These are phyloP conservation scores for Hypoxylon subgilvum DNA, from an alignment of 495 filamentous ascomycete species.

Conservation along the genomic window DNA sequence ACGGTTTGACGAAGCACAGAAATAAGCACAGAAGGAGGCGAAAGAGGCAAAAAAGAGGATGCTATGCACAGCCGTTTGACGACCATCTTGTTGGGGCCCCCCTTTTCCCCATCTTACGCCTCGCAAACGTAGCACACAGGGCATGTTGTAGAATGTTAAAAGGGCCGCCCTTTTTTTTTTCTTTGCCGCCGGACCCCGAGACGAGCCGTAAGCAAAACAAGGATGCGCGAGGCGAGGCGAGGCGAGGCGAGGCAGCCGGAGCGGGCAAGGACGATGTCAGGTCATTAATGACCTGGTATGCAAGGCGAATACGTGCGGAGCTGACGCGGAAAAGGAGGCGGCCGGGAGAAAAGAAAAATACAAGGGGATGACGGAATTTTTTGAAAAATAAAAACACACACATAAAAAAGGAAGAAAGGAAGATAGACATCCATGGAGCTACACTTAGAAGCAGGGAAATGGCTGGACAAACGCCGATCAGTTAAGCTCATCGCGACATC, in stretches of 20 bases:
- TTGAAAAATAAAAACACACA: too few species aligned
- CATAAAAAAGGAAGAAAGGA: too few species aligned
- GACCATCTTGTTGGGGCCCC: too few species aligned
- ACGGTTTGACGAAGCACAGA: too few species aligned
- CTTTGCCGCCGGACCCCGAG: neutral
- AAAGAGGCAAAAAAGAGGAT: too few species aligned
- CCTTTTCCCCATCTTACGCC: conserved; percentile 7
- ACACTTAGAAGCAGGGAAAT: neutral
- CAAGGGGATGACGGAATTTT: neutral
- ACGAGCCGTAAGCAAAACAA: neutral
- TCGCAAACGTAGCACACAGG: conserved; percentile 6
- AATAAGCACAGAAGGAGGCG: neutral
- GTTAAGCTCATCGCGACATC: conserved; percentile 16
- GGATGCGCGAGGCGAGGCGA: neutral
- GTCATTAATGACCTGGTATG: neutral
- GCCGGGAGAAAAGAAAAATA: neutral
- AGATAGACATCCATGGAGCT: too few species aligned
- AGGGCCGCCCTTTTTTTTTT: neutral
- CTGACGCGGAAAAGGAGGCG: conserved; percentile 3
- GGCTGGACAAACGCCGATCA: conserved; percentile 29
- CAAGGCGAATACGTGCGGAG: neutral
- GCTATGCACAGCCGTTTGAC: neutral
- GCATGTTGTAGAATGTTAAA: conserved; percentile 4
- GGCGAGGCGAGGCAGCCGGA: too few species aligned
- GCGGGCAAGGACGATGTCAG: neutral